These are phyloP conservation scores for Neofusicoccum sp. DNA, from an alignment of 2,329 filamentous ascomycete genomes.

Conservation along the genomic window DNA sequence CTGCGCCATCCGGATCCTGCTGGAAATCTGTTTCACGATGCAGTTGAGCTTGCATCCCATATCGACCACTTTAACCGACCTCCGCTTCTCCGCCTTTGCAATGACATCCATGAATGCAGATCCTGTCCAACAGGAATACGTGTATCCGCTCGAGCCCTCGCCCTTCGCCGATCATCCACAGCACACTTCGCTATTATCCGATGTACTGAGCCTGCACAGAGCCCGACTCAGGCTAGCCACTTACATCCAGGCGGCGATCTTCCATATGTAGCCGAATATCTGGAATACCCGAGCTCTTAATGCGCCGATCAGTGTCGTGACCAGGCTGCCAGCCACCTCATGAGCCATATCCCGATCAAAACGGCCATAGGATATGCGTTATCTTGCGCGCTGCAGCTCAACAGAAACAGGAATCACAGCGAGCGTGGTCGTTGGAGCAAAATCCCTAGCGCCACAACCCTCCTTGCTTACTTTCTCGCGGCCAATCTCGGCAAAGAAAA, in stretches of 20 bases:
- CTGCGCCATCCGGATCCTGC: background rate
- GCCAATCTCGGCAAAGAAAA: background rate
- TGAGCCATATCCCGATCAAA: background rate
- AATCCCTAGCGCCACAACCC: no score
- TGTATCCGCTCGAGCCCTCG: slow-evolving; percentile 10
- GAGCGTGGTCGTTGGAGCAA: no score
- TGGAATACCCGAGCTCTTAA: background rate
- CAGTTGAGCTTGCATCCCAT: background rate
- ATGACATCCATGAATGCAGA: background rate
- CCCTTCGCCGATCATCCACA: background rate
- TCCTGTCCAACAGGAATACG: slow-evolving; percentile 7
- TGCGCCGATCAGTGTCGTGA: background rate
- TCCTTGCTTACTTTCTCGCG: no score
- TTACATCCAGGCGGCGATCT: background rate
- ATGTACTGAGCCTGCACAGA: background rate
- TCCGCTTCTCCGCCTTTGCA: background rate
- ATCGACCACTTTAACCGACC: background rate
- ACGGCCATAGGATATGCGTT: background rate
- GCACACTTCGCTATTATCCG: background rate
- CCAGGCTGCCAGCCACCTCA: background rate
- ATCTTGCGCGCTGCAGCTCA: background rate
- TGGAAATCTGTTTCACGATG: slow-evolving; percentile 2
- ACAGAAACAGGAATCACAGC: background rate
- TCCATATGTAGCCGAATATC: background rate
- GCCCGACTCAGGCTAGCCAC: background rate